Base-by-base conservation (phyloP, 257 asterid genomes). In the Jacaranda copaia region DNA sequence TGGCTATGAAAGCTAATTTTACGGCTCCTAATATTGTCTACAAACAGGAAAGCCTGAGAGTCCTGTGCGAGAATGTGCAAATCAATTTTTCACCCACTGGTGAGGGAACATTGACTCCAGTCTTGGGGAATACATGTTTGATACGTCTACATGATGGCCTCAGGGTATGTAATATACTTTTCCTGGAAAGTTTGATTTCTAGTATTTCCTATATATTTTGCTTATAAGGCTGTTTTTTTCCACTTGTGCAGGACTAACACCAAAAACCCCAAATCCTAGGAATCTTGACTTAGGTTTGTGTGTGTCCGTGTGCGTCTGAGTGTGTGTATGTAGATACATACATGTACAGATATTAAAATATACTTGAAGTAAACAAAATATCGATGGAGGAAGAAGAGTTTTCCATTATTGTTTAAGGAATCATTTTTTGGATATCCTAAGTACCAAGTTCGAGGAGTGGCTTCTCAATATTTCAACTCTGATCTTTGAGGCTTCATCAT, bases 51-150 rank as follows among this genome's bases (percentile, higher is more conserved):
- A 74, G 14, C 18, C 15, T 88, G 18, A 82, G 69, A 40, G 69
- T 90, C 3, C 61, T 64, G 75, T 90, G 96, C 48, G 90, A 84
- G 36, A 81, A 82, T 62, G 25, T 87, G 52, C 80, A 74, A 46
- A 25, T 91, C 25, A 13, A 8, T 8, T 75, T 91, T 25, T 13
- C 78, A 3, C 60, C 75, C 0, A 5, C 19, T 2, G 89, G 88
- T 7, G 77, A 56, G 7, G 92, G 94, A 5, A 52, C 46, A 5
- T 10, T 83, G 77, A 13, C 65, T 15, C 57, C 62, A 1, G 85
- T 75, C 10, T 43, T 19, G 3, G 36, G 42, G 25, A 38, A 12
- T 7, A 14, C 52, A 8, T 89, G 96, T 48, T 20, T 79, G 72
- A 76, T 84, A 4, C 85, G 80, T 9, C 5, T 82, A 9, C 74